A percentile compares a stretch with the other conserved stretches of the same genome.
Evolutionary conservation across 202 grass and related monocot species (phyloP).

Genomic region (Setaria italica): DNA sequence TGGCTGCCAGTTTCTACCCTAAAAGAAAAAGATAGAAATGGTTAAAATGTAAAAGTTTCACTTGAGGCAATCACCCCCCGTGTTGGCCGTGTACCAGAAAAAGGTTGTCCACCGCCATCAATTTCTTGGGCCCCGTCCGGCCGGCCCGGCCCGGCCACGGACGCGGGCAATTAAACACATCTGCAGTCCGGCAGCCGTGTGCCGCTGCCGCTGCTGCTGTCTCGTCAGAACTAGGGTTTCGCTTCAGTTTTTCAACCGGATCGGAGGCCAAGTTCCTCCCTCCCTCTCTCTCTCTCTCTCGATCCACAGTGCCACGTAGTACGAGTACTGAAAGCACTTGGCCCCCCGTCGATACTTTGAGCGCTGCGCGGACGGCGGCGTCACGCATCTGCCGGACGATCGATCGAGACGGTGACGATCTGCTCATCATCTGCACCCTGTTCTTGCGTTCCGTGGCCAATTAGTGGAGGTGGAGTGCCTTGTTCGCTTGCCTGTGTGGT

Average conservation of each 20-base stretch:
- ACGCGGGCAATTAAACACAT: neutral
- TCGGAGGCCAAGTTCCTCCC: neutral
- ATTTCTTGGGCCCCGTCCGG: neutral
- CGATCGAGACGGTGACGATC: too few species aligned
- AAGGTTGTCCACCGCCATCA: neutral
- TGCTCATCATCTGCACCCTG: too few species aligned
- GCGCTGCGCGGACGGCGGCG: too few species aligned
- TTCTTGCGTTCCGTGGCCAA: too few species aligned
- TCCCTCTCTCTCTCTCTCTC: neutral
- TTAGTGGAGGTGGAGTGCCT: neutral
- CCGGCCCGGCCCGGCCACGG: neutral
- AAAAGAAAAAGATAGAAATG: neutral
- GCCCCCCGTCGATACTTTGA: too few species aligned
- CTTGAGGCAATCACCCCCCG: too few species aligned
- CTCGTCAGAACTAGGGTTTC: neutral
- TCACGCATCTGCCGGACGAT: too few species aligned
- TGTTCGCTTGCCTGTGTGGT: too few species aligned
- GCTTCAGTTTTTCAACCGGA: neutral
- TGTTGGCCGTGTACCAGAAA: neutral
- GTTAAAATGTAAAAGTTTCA: neutral
- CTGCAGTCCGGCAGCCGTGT: neutral
- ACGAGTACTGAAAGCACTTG: too few species aligned
- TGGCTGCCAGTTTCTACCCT: too few species aligned
- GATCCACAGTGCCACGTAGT: neutral
- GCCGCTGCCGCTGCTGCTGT: neutral